Evolutionary conservation across 352 stramenopile genomes (phyloP).

Genomic region (Phytophthora brassicae): DNA sequence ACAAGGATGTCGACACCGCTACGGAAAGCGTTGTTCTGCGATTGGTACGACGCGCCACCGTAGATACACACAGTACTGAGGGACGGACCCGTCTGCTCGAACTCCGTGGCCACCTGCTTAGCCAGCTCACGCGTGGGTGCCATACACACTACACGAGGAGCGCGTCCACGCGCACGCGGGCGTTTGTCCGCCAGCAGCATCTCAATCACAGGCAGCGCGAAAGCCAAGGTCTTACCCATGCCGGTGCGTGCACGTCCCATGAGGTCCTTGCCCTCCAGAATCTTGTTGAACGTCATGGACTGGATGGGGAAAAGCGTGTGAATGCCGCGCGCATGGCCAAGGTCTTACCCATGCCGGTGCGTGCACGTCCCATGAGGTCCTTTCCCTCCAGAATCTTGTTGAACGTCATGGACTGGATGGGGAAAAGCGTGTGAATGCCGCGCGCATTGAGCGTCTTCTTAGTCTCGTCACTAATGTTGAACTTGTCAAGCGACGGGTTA

Average conservation of each 20-base stretch:
- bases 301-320: conserved; percentile 92
- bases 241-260: conserved; percentile 97
- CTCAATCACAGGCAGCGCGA: conserved; percentile 95
- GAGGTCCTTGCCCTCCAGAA: conserved; percentile 95
- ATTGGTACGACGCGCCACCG: conserved; percentile 89
- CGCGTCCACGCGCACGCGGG: conserved; percentile 65
- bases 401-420: conserved; percentile 94
- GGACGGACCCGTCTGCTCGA: conserved; percentile 76
- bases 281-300: conserved; percentile 94
- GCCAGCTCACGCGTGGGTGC: conserved; percentile 97
- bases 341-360: conserved; percentile 99
- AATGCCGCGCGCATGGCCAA: conserved; percentile 85
- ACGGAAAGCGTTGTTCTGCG: conserved; percentile 88
- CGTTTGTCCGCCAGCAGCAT: conserved; percentile 86
- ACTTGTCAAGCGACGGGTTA: conserved; percentile 76
- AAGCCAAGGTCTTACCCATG: conserved; percentile 99
- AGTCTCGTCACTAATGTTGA: conserved; percentile 66
- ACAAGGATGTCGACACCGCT: conserved; percentile 92
- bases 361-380: conserved; percentile 96
- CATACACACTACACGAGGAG: conserved; percentile 94
- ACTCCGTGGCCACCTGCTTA: conserved; percentile 94
- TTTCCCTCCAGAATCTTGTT: conserved; percentile 94
- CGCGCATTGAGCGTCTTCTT: conserved; percentile 65
- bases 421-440: conserved; percentile 89
- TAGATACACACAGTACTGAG: conserved; percentile 92